Evolutionary conservation across 1,284 basidiomycete species (phyloP).

Genomic region (Cryptococcus neoformans): DNA sequence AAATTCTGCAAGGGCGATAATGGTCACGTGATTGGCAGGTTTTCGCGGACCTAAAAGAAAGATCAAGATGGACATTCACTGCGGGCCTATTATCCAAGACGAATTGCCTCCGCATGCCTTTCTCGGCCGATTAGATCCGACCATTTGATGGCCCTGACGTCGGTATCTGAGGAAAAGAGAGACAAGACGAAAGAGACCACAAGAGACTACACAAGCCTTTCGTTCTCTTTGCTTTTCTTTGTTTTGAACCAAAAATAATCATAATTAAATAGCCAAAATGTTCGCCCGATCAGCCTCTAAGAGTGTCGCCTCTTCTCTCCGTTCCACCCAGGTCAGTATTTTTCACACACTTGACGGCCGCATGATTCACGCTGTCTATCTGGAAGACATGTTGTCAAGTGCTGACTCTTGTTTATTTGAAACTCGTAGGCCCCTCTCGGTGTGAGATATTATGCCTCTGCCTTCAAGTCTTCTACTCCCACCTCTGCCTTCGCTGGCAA

Average conservation of each 20-base stretch:
- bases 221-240: background rate
- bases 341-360: too few relatives aligned
- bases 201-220: background rate
- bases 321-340: conserved; percentile 32
- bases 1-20: conserved; percentile 3
- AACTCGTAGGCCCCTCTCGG: conserved; percentile 15
- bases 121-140: conserved; percentile 14
- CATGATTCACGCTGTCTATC: too few relatives aligned
- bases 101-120: background rate
- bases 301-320: conserved; percentile 26
- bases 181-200: background rate
- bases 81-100: too few relatives aligned
- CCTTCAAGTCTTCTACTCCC: conserved; percentile 53
- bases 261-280: conserved; percentile 17
- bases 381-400: too few relatives aligned
- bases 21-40: conserved; percentile 7
- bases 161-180: background rate
- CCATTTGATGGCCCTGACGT: conserved; percentile 4
- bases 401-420: background rate
- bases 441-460: conserved; percentile 40
- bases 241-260: conserved; percentile 2
- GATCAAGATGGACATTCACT: background rate
- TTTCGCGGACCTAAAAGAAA: conserved; percentile 3
- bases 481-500: conserved; percentile 83
- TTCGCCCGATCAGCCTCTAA: conserved; percentile 31